These are phyloP conservation scores for Fusarium sulawesiense DNA, from an alignment of 2,329 filamentous ascomycete genomes.

Conservation along the genomic window DNA sequence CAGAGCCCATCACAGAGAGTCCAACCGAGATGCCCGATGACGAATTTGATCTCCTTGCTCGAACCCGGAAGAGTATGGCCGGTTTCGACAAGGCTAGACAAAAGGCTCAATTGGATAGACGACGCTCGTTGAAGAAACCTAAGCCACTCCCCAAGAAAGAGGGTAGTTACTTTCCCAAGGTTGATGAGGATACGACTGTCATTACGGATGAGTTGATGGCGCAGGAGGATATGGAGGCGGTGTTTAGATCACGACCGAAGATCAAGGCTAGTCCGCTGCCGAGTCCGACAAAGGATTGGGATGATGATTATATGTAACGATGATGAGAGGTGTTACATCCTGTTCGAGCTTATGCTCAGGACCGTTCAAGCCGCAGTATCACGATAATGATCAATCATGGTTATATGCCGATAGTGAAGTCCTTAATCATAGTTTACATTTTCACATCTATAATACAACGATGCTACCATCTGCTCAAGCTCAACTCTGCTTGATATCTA, in stretches of 20 bases:
- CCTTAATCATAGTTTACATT: constrained; percentile 37
- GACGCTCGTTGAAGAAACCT: constrained; percentile 62
- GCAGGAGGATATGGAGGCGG: constrained; percentile 80
- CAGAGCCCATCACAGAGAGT: constrained; percentile 22
- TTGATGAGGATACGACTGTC: constrained; percentile 58
- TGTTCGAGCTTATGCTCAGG: too few species aligned
- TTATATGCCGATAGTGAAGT: not conserved
- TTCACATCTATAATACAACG: constrained; percentile 46
- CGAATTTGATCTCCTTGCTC: constrained; percentile 62
- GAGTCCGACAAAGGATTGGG: constrained; percentile 58
- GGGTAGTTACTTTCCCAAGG: constrained; percentile 59
- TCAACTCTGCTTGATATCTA: not conserved
- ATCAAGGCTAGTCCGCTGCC: constrained; percentile 79
- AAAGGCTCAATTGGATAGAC: constrained; percentile 68
- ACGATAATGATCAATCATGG: not conserved
- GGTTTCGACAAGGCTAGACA: constrained; percentile 70
- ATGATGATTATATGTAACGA: constrained; percentile 43
- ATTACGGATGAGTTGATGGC: constrained; percentile 76
- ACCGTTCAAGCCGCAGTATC: too few species aligned
- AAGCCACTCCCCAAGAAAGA: constrained; percentile 55
- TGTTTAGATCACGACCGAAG: constrained; percentile 86
- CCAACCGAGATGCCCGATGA: constrained; percentile 40
- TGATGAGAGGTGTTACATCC: too few species aligned
- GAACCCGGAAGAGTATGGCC: constrained; percentile 71
- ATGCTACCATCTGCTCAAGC: constrained; percentile 38